Percentiles rank a stretch among this genome's conserved stretches.
Conservation (phyloP, 2,329 filamentous ascomycete genomes). For the Phialophora tarda region DNA sequence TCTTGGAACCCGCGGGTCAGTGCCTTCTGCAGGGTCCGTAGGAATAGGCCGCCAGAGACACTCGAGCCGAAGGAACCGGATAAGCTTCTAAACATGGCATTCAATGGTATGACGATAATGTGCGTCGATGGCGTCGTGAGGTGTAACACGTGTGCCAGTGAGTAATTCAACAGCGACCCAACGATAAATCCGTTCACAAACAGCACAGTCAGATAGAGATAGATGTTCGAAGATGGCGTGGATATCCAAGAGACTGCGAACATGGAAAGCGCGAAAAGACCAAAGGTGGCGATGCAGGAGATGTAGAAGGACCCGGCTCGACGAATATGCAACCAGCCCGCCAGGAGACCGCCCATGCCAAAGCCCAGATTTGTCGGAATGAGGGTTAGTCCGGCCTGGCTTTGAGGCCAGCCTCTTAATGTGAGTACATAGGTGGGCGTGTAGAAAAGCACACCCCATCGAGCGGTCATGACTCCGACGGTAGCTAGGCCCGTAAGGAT, state of each 20-base stretch:
- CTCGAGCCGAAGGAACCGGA: conserved; percentile 80
- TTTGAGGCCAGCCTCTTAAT: conserved; percentile 71
- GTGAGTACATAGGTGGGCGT: conserved; percentile 79
- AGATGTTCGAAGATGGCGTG: conserved; percentile 57
- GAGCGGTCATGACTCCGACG: conserved; percentile 77
- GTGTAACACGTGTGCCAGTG: conserved; percentile 78
- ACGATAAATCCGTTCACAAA: conserved; percentile 75
- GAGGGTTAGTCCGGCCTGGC: conserved; percentile 74
- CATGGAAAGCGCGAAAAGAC: conserved; percentile 66
- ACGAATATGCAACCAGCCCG: conserved; percentile 77
- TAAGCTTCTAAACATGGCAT: conserved; percentile 81
- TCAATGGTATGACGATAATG: conserved; percentile 75
- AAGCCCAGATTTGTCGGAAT: conserved; percentile 84
- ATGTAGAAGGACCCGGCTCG: conserved; percentile 75
- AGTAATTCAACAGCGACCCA: conserved; percentile 78
- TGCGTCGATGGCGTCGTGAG: conserved; percentile 70
- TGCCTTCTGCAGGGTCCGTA: conserved; percentile 62
- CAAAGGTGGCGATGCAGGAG: conserved; percentile 64
- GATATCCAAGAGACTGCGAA: conserved; percentile 63
- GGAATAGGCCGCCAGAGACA: conserved; percentile 77
- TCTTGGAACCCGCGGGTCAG: conserved; percentile 64
- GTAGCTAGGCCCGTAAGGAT: conserved; percentile 76
- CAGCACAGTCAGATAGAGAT: conserved; percentile 56
- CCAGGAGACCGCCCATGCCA: conserved; percentile 72
- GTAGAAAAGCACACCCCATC: conserved; percentile 83